Evolutionary conservation across 1,139 yeast species (phyloP).

Genomic region (Saccharomyces hybrid): DNA sequence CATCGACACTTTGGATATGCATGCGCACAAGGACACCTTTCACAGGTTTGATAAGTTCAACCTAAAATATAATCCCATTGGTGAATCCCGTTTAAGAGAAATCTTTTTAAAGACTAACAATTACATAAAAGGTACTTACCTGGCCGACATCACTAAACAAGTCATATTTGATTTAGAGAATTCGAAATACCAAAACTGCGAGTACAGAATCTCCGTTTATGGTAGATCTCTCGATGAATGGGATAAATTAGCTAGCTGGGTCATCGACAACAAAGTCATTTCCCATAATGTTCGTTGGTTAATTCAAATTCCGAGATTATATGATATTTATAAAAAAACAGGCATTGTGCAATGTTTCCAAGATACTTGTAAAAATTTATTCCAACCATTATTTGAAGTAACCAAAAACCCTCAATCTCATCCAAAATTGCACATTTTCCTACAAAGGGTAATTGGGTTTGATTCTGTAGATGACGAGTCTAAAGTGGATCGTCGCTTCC

Average conservation of each 20-base stretch:
- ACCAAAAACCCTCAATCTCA: conserved; percentile 74
- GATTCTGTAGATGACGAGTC: conserved; percentile 99
- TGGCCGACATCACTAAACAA: conserved; percentile 90
- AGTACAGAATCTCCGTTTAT: conserved; percentile 87
- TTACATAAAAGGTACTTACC: conserved; percentile 75
- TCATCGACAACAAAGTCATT: conserved; percentile 81
- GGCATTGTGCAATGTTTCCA: conserved; percentile 65
- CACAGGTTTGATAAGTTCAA: conserved; percentile 97
- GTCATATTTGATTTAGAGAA: conserved; percentile 90
- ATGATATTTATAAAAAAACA: conserved; percentile 77
- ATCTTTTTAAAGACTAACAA: conserved; percentile 94
- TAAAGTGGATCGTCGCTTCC: conserved; percentile 74
- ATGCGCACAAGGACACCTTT: conserved; percentile 96
- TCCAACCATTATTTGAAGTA: conserved; percentile 89
- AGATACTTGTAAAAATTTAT: conserved; percentile 69
- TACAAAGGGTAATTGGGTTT: conserved; percentile 93
- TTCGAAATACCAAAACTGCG: conserved; percentile 95
- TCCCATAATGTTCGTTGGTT: conserved; percentile 97
- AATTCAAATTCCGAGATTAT: conserved; percentile 88
- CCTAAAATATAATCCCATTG: conserved; percentile 94
- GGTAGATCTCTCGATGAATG: conserved; percentile 88
- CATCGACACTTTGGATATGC: conserved; percentile 97
- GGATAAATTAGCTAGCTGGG: conserved; percentile 94
- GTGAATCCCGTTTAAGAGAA: conserved; percentile 93
- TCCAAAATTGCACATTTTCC: conserved; percentile 80